Evolutionary conservation across 495 filamentous ascomycete genomes (phyloP), one percentile per base, ranked within the genome.

Genomic region (Hypoxylon intermedium): DNA sequence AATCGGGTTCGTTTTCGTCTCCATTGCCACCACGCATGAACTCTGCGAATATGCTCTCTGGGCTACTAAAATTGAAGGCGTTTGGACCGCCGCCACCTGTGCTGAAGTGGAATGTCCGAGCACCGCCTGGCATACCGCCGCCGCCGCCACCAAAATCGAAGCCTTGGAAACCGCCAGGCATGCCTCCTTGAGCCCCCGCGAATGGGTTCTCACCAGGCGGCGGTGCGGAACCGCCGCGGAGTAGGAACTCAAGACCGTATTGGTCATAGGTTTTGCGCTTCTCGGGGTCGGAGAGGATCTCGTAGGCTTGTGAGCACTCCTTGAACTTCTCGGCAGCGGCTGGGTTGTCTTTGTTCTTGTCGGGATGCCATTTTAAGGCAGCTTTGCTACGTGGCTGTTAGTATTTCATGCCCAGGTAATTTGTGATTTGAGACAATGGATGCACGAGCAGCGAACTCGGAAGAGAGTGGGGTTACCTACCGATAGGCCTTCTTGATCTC

Each of bases 401-500:
- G 65, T 40, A 33, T 60, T 33, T 7, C 0, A 37, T 47, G 19
- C 1, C 21, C 20, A 11, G 37, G 16, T 18, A 26, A 21, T 44
- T n/a, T n/a, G 1, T 9, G 31, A 51, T 16, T 6, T 63, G 15
- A 47, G 53, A 24, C 1, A 38, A 62, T 52, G 21, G 31, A 31
- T 44, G 18, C 15, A 36, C 44, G 43, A 24, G 56, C 13, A 19
- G 50, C 24, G 26, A 53, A 62, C 7, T 34, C 16, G 31, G 36
- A 11, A 50, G 18, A 9, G 33, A 60, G 30, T 45, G 53, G 56
- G 45, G 30, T 20, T 13, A 63, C 84, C 77, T 86, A 90, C 89
- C 88, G 79, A 71, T 98, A 98, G 30, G 87, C 94, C 68, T 99
- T 99, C 75, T 96, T 97, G 74, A 99, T 94, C 53, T 98, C 92